These are phyloP conservation scores for Pelagophyceae sp. DNA, from an alignment of 352 stramenopile species.

Conservation along the genomic window DNA sequence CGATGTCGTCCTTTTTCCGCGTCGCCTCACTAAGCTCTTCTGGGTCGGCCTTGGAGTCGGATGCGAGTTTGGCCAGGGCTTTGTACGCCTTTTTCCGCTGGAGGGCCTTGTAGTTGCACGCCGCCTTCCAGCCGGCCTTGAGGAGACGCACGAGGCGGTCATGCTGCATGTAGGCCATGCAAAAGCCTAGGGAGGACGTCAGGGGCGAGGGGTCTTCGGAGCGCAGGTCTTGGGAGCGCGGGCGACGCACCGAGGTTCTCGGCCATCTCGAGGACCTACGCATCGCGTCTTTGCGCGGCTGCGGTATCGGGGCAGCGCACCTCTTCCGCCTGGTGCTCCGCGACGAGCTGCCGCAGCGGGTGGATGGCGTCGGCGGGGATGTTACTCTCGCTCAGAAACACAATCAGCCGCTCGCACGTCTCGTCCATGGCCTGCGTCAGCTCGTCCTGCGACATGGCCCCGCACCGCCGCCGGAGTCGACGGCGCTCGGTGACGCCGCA, in stretches of 20 bases:
- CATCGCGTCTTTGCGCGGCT: too few relatives aligned
- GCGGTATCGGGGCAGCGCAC: too few relatives aligned
- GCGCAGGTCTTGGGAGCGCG: background rate
- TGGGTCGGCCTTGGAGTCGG: background rate
- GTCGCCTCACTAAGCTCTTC: background rate
- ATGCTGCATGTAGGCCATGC: conserved; percentile 13
- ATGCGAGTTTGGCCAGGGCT: background rate
- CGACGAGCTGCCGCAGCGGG: background rate
- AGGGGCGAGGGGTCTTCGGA: background rate
- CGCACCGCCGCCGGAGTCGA: too few relatives aligned
- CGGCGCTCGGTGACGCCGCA: too few relatives aligned
- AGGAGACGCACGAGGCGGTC: background rate
- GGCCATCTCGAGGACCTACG: conserved; percentile 4
- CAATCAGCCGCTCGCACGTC: background rate
- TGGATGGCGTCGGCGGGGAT: background rate
- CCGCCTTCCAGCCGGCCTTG: background rate
- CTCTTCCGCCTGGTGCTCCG: background rate
- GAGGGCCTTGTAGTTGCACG: background rate
- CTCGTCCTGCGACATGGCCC: background rate
- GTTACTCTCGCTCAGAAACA: background rate
- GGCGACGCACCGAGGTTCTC: background rate
- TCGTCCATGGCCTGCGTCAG: background rate
- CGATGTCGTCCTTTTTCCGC: background rate
- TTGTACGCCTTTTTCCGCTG: conserved; percentile 4
- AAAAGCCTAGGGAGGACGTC: background rate